Conservation (phyloP, 106 monocot genomes). For the Chionographis japonica region DNA sequence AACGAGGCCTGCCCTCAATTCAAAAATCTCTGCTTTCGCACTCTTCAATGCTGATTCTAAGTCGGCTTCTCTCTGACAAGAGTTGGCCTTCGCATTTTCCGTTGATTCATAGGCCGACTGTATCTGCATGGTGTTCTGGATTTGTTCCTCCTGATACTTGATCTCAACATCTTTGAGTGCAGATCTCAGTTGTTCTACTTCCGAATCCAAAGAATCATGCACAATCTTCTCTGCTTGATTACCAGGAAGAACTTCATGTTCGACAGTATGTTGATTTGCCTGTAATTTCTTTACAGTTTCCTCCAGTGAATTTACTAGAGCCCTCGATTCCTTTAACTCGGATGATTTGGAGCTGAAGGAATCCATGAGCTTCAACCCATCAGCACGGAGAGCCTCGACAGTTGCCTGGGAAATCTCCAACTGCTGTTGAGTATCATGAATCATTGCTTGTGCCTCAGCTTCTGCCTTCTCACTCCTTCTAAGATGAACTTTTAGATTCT, state of each 20-base stretch:
- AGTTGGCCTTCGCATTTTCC: constrained; percentile 7
- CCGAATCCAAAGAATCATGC: constrained; percentile 1
- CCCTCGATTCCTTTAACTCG: constrained; percentile 25
- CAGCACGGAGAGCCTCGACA: constrained; percentile 10
- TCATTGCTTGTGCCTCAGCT: constrained; percentile 25
- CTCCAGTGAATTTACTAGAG: constrained; percentile 22
- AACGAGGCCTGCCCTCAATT: constrained; percentile 25
- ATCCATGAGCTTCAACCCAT: constrained; percentile 12
- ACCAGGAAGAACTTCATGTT: not conserved
- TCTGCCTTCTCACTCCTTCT: constrained; percentile 24
- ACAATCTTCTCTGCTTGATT: not conserved
- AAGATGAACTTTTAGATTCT: constrained; percentile 42
- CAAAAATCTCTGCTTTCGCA: constrained; percentile 13
- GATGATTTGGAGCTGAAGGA: constrained; percentile 5
- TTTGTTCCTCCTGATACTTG: constrained; percentile 29
- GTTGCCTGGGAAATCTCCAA: constrained; percentile 20
- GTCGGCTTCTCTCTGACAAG: constrained; percentile 11
- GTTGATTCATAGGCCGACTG: constrained; percentile 18
- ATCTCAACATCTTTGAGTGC: constrained; percentile 43
- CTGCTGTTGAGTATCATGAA: constrained; percentile 35
- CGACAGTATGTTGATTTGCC: not conserved
- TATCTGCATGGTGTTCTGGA: constrained; percentile 10
- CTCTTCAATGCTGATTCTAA: constrained; percentile 21
- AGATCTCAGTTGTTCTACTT: constrained; percentile 36
- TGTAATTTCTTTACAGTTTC: constrained; percentile 27